Evolutionary conservation across 345 rosid genomes (phyloP).

Genomic region (Gossypium longicalyx): DNA sequence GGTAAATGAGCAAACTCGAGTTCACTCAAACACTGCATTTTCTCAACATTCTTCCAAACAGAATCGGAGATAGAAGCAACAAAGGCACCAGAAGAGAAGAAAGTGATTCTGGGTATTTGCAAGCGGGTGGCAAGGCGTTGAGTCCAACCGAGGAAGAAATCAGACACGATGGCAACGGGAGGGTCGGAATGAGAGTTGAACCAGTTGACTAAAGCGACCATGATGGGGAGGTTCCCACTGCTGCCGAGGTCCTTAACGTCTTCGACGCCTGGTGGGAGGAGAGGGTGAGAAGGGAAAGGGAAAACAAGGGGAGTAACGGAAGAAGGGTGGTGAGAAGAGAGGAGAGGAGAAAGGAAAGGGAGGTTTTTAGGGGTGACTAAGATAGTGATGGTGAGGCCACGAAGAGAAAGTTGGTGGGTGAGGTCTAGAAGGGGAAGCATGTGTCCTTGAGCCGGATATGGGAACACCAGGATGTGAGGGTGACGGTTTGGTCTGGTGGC

Average conservation of each 20-base stretch:
- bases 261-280: slow-evolving; percentile 51
- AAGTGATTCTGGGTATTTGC: slow-evolving; percentile 40
- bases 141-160: slow-evolving; percentile 78
- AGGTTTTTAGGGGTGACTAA: slow-evolving; percentile 52
- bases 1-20: slow-evolving; percentile 43
- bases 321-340: slow-evolving; percentile 32
- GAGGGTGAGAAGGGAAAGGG: slow-evolving; percentile 53
- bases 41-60: slow-evolving; percentile 29
- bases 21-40: slow-evolving; percentile 12
- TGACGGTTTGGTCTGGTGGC: neutral
- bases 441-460: slow-evolving; percentile 77
- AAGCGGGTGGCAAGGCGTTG: slow-evolving; percentile 32
- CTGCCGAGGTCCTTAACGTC: slow-evolving; percentile 49
- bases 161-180: slow-evolving; percentile 63
- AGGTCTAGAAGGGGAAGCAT: slow-evolving; percentile 48
- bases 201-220: slow-evolving; percentile 50
- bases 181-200: slow-evolving; percentile 51
- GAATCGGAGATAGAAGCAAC: slow-evolving; percentile 21
- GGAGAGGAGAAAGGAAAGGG: slow-evolving; percentile 42
- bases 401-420: slow-evolving; percentile 45
- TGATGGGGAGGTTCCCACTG: slow-evolving; percentile 30
- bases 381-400: slow-evolving; percentile 37
- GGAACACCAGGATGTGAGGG: slow-evolving; percentile 57
- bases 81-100: slow-evolving; percentile 39
- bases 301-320: slow-evolving; percentile 28